phyloP scores from a whole-genome alignment of 2,329 filamentous ascomycete species.

The Paracoccidioides brasiliensis region DNA sequence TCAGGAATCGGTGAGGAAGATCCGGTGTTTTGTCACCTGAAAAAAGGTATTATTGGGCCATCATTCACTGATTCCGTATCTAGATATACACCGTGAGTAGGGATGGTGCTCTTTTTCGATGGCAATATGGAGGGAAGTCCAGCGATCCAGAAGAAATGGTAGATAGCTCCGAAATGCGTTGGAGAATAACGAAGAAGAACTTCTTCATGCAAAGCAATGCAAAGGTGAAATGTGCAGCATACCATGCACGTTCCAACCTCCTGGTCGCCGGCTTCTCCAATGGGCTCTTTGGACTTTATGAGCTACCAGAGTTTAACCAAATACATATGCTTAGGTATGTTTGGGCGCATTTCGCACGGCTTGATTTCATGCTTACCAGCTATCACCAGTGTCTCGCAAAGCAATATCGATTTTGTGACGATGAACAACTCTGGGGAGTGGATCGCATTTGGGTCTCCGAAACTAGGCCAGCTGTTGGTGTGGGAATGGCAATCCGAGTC shows the following conservation, averaged over 20 bases:
- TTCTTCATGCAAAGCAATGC: slow-evolving; percentile 90
- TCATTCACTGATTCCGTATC: not conserved
- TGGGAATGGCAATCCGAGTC: slow-evolving; percentile 99
- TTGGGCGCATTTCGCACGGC: not conserved
- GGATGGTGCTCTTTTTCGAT: slow-evolving; percentile 90
- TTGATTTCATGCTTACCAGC: slow-evolving; percentile 4
- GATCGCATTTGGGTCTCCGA: slow-evolving; percentile 92
- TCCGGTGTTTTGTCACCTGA: not conserved
- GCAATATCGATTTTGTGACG: slow-evolving; percentile 86
- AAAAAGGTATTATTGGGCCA: not conserved
- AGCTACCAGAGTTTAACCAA: slow-evolving; percentile 88
- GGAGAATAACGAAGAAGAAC: slow-evolving; percentile 82
- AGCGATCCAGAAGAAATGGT: slow-evolving; percentile 48
- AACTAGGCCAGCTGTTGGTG: slow-evolving; percentile 86
- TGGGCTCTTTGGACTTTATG: slow-evolving; percentile 84
- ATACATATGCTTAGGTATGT: slow-evolving; percentile 62
- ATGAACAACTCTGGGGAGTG: slow-evolving; percentile 93
- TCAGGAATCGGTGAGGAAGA: slow-evolving; percentile 55
- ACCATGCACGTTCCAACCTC: slow-evolving; percentile 75
- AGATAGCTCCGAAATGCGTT: slow-evolving; percentile 57
- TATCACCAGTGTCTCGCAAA: slow-evolving; percentile 70
- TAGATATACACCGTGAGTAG: slow-evolving; percentile 88
- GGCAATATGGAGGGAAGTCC: slow-evolving; percentile 62
- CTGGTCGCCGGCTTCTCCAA: slow-evolving; percentile 95
- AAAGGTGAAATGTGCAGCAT: slow-evolving; percentile 78